phyloP scores from a whole-genome alignment of 1,284 basidiomycete species.

The Trichosporon sp. region DNA sequence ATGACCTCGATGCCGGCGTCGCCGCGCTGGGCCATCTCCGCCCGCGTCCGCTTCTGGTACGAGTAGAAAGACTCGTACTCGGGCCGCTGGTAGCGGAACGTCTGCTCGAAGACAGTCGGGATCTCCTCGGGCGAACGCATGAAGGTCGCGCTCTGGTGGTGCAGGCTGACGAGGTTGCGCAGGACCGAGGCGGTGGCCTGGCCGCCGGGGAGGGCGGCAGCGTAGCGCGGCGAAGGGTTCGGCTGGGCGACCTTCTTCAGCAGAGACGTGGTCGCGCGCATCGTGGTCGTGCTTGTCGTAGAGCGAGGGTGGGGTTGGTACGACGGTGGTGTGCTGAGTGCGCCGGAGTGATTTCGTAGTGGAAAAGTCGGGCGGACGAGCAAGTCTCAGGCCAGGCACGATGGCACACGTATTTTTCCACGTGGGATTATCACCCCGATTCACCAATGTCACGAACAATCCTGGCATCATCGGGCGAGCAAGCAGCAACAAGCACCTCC shows the following conservation, averaged over 20 bases:
- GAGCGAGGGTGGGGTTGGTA: not conserved
- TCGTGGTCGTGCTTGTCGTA: not conserved
- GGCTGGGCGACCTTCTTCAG: not conserved
- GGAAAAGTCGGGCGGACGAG: slow-evolving; percentile 11
- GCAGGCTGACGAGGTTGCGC: slow-evolving; percentile 45
- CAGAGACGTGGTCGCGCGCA: slow-evolving; percentile 6
- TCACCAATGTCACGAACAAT: not conserved
- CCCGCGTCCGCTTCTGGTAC: slow-evolving; percentile 19
- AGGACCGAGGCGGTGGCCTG: slow-evolving; percentile 38
- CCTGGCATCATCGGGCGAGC: not conserved
- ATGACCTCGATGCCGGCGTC: slow-evolving; percentile 26
- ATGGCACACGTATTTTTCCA: not conserved
- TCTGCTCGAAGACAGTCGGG: slow-evolving; percentile 42
- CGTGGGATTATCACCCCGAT: not conserved
- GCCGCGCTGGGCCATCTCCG: not conserved
- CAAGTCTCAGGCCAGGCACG: not conserved
- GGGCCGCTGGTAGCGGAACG: slow-evolving; percentile 37
- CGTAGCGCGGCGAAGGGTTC: slow-evolving; percentile 13
- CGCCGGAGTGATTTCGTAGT: not conserved
- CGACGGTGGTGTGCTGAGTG: not conserved
- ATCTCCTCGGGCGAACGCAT: slow-evolving; percentile 44
- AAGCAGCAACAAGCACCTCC: not conserved
- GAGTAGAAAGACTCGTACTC: slow-evolving; percentile 32
- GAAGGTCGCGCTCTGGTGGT: slow-evolving; percentile 51
- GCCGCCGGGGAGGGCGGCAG: slow-evolving; percentile 25